These are phyloP conservation scores for Prototheca cutis DNA, from an alignment of 163 green algal species.

Conservation along the genomic window DNA sequence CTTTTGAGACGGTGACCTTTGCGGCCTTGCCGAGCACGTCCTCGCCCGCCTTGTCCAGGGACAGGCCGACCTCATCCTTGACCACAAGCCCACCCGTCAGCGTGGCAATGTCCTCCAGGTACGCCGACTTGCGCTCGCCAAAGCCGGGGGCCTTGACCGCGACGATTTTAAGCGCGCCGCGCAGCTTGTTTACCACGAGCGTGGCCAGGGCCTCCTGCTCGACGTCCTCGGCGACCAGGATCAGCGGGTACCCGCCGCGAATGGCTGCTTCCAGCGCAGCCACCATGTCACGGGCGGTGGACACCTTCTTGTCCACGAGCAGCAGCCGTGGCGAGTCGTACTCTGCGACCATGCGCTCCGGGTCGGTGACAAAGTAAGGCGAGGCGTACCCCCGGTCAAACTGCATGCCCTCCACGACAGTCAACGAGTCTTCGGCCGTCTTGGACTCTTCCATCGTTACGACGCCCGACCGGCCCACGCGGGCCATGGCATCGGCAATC, in stretches of 20 bases:
- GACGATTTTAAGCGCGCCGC: slow-evolving; percentile 87
- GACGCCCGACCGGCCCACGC: slow-evolving; percentile 84
- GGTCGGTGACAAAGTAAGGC: slow-evolving; percentile 99
- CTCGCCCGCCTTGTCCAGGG: slow-evolving; percentile 85
- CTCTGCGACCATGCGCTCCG: slow-evolving; percentile 93
- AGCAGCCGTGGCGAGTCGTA: slow-evolving; percentile 97
- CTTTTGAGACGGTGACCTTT: slow-evolving; percentile 83
- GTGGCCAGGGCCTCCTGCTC: slow-evolving; percentile 98
- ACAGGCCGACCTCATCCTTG: slow-evolving; percentile 91
- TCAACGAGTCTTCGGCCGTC: slow-evolving; percentile 88
- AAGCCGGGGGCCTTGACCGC: slow-evolving; percentile 98
- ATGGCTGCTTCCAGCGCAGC: slow-evolving; percentile 84
- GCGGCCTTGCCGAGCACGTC: slow-evolving; percentile 85
- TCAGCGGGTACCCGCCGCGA: slow-evolving; percentile 80
- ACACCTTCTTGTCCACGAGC: slow-evolving; percentile 99
- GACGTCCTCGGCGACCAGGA: slow-evolving; percentile 99
- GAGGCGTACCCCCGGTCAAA: slow-evolving; percentile 99
- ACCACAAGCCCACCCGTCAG: slow-evolving; percentile 84
- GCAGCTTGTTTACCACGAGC: slow-evolving; percentile 99
- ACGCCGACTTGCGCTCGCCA: slow-evolving; percentile 94
- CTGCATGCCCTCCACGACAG: slow-evolving; percentile 98
- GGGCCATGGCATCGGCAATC: slow-evolving; percentile 93
- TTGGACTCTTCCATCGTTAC: slow-evolving; percentile 98
- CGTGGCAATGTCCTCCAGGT: slow-evolving; percentile 99
- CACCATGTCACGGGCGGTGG: slow-evolving; percentile 92